Conservation (phyloP, 768 basidiomycete species). For the Suillus luteus region DNA sequence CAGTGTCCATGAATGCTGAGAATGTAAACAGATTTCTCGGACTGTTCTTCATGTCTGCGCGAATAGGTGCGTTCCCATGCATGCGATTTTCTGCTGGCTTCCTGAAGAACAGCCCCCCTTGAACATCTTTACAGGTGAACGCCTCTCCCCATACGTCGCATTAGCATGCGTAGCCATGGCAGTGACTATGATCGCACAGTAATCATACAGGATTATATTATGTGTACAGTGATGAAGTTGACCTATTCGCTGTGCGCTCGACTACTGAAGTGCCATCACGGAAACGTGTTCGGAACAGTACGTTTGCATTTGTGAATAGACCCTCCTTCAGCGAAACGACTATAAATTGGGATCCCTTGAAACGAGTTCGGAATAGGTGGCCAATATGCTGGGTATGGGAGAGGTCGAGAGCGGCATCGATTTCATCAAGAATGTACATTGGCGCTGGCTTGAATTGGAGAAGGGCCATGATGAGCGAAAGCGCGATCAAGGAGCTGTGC, state of each 20-base stretch:
- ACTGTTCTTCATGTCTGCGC: constrained; percentile 91
- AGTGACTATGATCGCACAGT: constrained; percentile 59
- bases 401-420: constrained; percentile 95
- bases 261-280: constrained; percentile 92
- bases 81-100: background rate
- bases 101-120: constrained; percentile 4
- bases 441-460: constrained; percentile 99
- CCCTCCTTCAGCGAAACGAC: constrained; percentile 97
- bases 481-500: constrained; percentile 88
- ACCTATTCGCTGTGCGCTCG: constrained; percentile 73
- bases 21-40: constrained; percentile 71
- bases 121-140: constrained; percentile 63
- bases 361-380: constrained; percentile 94
- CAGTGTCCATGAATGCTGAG: constrained; percentile 10
- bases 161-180: constrained; percentile 95
- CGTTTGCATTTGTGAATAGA: constrained; percentile 96
- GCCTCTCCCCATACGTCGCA: constrained; percentile 94
- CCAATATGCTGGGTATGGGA: constrained; percentile 98
- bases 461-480: constrained; percentile 97
- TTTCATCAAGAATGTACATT: constrained; percentile 99
- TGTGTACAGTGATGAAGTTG: constrained; percentile 47
- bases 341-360: constrained; percentile 98
- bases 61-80: constrained; percentile 74
- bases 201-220: constrained; percentile 15
- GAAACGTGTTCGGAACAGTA: constrained; percentile 90